Evolutionary conservation across 2,329 filamentous ascomycete species (phyloP), one percentile per base, ranked within the genome.

Genomic region (Venturia nashicola): DNA sequence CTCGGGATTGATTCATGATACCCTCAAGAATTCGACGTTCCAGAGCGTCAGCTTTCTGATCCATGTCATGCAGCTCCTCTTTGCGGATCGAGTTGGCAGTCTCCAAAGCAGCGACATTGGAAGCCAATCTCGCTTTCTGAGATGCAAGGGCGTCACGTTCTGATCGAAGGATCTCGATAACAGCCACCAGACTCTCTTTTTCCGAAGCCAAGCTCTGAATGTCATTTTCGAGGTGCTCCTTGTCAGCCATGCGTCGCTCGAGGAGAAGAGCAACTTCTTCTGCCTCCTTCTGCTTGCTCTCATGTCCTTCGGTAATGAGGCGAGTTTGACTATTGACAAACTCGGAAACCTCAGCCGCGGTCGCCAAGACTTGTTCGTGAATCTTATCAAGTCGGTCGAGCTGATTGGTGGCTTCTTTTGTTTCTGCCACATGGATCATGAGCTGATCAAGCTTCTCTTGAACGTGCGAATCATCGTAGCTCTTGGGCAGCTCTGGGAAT

Each of bases 21-120:
- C 93, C 92, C 68, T 97, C 93, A 40, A 99, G 79, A 68, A 99
- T 96, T 34, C 94, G 87, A 62, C 92, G 89, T 77, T 99, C 94
- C 32, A 99, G 81, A 3, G 86, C 84, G 73, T 97, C 91, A 2
- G 93, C 94, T 67, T 93, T 89, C 12, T 83, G 80, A 73, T 97
- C 93, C 89, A 99, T 97, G 34, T 89, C 83, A 57, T 90, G 86
- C 65, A 99, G 84, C 76, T 97, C 94, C 69, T 97, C 93, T 55
- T 90, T 88, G 63, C 94, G 88, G 64, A 97, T 86, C 20, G 88
- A 85, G 39, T 97, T 82, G 0, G 94, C 93, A 9, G 91, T 97
- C 73, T 97, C 91, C 1, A 99, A 83, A 9, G 91, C 90, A 5
- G 91, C 92, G 0, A 99, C 87, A 68, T 99, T 92, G 32, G 90